Percentiles rank a stretch among this genome's conserved stretches.
Conservation (phyloP, 768 basidiomycete genomes). For the Grammothele lineata region DNA sequence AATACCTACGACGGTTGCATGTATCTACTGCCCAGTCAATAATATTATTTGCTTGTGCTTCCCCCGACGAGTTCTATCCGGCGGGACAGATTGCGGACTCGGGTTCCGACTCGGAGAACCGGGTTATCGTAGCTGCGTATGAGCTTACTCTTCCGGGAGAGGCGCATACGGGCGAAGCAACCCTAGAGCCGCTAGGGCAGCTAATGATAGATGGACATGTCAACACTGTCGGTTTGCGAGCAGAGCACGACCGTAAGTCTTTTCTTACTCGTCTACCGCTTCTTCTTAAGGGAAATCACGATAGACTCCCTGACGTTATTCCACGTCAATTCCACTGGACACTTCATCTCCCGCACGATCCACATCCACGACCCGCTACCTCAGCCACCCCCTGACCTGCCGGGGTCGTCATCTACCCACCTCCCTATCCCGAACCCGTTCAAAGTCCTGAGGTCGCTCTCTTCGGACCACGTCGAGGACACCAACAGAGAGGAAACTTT, state of each 20-base stretch:
- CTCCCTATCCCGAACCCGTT: slow-evolving; percentile 62
- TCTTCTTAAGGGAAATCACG: too few species aligned
- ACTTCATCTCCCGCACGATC: slow-evolving; percentile 41
- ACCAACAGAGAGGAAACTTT: slow-evolving; percentile 17
- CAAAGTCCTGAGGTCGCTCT: slow-evolving; percentile 48
- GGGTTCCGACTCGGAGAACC: slow-evolving; percentile 25
- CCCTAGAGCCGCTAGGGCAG: slow-evolving; percentile 46
- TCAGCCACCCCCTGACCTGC: slow-evolving; percentile 18
- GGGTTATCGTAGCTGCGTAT: slow-evolving; percentile 37
- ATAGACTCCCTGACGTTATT: slow-evolving; percentile 38
- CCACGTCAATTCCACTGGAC: slow-evolving; percentile 38
- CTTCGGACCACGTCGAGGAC: slow-evolving; percentile 40
- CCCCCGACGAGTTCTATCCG: slow-evolving; percentile 33
- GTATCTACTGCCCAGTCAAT: slow-evolving; percentile 11
- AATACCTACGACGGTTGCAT: background rate
- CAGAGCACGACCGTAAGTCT: slow-evolving; percentile 41
- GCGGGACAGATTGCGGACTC: slow-evolving; percentile 16
- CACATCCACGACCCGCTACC: slow-evolving; percentile 24
- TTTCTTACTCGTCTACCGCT: too few species aligned
- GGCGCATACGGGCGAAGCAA: slow-evolving; percentile 28
- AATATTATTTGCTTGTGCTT: slow-evolving; percentile 45
- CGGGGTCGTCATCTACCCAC: slow-evolving; percentile 27
- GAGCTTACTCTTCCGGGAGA: slow-evolving; percentile 30
- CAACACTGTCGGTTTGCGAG: slow-evolving; percentile 40
- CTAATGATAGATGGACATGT: slow-evolving; percentile 51